phyloP scores from a whole-genome alignment of 805 yeast species.

The Saturnispora zaruensis region DNA sequence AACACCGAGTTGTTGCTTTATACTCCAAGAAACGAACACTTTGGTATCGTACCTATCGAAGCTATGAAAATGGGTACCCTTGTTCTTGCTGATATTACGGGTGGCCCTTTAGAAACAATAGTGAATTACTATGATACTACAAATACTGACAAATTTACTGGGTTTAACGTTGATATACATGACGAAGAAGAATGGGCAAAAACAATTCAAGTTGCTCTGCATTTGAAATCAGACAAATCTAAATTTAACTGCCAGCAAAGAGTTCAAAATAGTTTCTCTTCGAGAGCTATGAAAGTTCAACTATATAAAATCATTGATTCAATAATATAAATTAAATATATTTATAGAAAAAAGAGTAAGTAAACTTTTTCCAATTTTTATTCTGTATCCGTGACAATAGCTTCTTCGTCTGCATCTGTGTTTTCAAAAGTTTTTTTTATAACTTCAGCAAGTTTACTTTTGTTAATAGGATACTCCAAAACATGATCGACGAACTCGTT shows the following conservation, averaged over 20 bases:
- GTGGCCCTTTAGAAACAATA: conserved; percentile 88
- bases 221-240: conserved; percentile 11
- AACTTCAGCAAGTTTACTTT: conserved; percentile 26
- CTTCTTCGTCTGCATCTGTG: conserved; percentile 23
- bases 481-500: conserved; percentile 55
- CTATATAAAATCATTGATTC: conserved; percentile 15
- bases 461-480: conserved; percentile 60
- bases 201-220: conserved; percentile 35
- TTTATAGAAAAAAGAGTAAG: not conserved
- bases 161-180: conserved; percentile 44
- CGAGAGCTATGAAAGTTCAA: conserved; percentile 34
- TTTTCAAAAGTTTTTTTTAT: conserved; percentile 20
- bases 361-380: conserved; percentile 2
- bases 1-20: conserved; percentile 58
- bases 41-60: conserved; percentile 96
- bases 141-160: conserved; percentile 34
- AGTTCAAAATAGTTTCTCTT: conserved; percentile 34
- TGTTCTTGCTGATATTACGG: conserved; percentile 77
- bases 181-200: conserved; percentile 47
- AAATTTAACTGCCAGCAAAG: conserved; percentile 26
- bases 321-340: not conserved
- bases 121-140: conserved; percentile 24
- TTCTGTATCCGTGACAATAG: conserved; percentile 28
- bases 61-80: conserved; percentile 82
- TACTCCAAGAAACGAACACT: conserved; percentile 90